These are phyloP conservation scores for Chlamydomonas sp. DNA, from an alignment of 139 green algal genomes.

Conservation along the genomic window DNA sequence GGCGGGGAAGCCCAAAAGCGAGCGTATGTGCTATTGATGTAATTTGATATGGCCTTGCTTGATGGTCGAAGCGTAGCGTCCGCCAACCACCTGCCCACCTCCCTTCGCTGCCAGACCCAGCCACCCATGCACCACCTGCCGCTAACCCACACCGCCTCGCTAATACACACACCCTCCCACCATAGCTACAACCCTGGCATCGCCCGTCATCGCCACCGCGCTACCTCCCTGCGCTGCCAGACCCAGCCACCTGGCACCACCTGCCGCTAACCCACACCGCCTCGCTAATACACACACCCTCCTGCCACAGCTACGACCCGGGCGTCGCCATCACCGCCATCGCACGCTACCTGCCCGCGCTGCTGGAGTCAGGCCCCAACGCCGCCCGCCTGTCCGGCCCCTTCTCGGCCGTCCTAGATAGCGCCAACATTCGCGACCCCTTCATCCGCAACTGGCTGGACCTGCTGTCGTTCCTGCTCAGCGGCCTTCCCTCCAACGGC, in stretches of 20 bases:
- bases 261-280: not conserved
- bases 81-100: not conserved
- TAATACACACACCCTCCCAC: not conserved
- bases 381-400: slow-evolving; percentile 79
- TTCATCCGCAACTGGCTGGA: slow-evolving; percentile 96
- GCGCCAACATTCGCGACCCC: slow-evolving; percentile 53
- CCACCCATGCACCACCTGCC: not conserved
- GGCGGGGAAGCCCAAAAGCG: not conserved
- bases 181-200: slow-evolving; percentile 67
- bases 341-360: slow-evolving; percentile 74
- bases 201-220: slow-evolving; percentile 58
- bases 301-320: slow-evolving; percentile 53
- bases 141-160: not conserved
- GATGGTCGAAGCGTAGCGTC: not conserved
- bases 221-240: not conserved
- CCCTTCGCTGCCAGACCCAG: not conserved
- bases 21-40: not conserved
- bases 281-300: not conserved
- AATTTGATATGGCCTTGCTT: too few species aligned
- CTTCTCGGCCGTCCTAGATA: slow-evolving; percentile 64
- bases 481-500: slow-evolving; percentile 86
- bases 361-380: slow-evolving; percentile 59
- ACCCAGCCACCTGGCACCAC: not conserved
- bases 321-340: slow-evolving; percentile 77
- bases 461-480: slow-evolving; percentile 97